A percentile compares a stretch with the other conserved stretches of the same genome.
phyloP scores from a whole-genome alignment of 768 basidiomycete species.

The Suillus subaureus region DNA sequence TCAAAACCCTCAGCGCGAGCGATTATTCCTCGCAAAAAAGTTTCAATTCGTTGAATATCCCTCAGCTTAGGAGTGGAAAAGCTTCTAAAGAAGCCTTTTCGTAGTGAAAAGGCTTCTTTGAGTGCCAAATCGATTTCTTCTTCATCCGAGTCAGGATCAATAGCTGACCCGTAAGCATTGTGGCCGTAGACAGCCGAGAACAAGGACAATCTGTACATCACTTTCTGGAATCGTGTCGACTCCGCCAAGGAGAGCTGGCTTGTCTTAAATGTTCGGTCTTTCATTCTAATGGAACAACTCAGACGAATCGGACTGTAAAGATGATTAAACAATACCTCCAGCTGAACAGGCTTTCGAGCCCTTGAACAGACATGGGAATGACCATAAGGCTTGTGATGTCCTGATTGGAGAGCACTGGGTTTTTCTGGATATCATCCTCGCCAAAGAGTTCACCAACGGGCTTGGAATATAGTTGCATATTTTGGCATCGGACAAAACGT shows the following conservation, averaged over 20 bases:
- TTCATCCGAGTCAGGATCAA: constrained; percentile 8
- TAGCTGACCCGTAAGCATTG: constrained; percentile 7
- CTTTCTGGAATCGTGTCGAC: constrained; percentile 32
- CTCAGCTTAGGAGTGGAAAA: constrained; percentile 20
- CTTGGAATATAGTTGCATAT: constrained; percentile 1
- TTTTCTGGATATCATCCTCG: constrained; percentile 12
- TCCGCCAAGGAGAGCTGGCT: constrained; percentile 36
- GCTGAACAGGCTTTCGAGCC: constrained; percentile 43
- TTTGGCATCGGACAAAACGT: constrained; percentile 23
- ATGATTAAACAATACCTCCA: constrained; percentile 29
- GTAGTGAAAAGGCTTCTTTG: constrained; percentile 12
- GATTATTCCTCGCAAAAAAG: constrained; percentile 22
- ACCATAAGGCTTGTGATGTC: constrained; percentile 26
- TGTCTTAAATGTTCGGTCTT: constrained; percentile 35
- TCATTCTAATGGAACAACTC: constrained; percentile 28
- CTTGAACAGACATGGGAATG: constrained; percentile 26
- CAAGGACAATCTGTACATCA: constrained; percentile 33
- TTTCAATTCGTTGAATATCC: constrained; percentile 22
- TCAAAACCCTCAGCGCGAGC: not conserved
- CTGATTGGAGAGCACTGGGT: constrained; percentile 20
- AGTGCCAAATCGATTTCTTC: constrained; percentile 1
- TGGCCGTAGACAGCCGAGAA: constrained; percentile 16
- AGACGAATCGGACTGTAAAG: not conserved
- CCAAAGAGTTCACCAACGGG: not conserved
- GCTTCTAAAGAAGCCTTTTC: constrained; percentile 16